These are phyloP conservation scores for Chaetomium strumarium DNA, from an alignment of 2,329 filamentous ascomycete genomes.

Conservation along the genomic window DNA sequence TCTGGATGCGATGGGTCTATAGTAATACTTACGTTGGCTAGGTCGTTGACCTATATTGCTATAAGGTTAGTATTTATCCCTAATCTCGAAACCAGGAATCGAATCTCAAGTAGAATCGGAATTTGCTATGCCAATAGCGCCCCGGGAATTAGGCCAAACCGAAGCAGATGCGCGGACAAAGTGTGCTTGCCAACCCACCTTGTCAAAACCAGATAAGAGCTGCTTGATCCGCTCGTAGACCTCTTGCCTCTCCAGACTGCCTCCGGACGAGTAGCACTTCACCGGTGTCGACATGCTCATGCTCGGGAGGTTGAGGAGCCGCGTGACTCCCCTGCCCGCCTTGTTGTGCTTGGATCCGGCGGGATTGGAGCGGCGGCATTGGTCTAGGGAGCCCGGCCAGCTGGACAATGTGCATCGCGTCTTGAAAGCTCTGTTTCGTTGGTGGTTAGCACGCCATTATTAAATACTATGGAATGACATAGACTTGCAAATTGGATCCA, in stretches of 20 bases:
- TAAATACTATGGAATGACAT: neutral
- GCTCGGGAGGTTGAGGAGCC: neutral
- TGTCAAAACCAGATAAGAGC: constrained; percentile 93
- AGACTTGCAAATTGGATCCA: neutral
- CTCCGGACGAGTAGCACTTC: constrained; percentile 80
- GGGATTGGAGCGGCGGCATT: neutral
- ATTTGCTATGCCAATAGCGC: no score
- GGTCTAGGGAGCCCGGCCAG: neutral
- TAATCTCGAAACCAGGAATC: no score
- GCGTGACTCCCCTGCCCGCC: no score
- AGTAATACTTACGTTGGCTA: constrained; percentile 50
- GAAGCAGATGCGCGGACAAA: neutral
- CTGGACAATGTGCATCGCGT: neutral
- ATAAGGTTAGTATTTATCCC: no score
- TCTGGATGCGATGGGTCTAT: neutral
- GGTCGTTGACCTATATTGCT: constrained; percentile 57
- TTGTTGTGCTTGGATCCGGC: neutral
- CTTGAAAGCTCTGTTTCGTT: neutral
- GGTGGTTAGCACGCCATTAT: neutral
- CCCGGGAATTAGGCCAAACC: no score
- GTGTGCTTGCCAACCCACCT: constrained; percentile 54
- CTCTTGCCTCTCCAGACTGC: constrained; percentile 64
- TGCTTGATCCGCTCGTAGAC: constrained; percentile 28
- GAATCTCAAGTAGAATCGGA: no score
- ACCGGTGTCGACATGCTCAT: constrained; percentile 33